Evolutionary conservation across 2,329 filamentous ascomycete species (phyloP).

Genomic region (Ceratocystiopsis sp.): DNA sequence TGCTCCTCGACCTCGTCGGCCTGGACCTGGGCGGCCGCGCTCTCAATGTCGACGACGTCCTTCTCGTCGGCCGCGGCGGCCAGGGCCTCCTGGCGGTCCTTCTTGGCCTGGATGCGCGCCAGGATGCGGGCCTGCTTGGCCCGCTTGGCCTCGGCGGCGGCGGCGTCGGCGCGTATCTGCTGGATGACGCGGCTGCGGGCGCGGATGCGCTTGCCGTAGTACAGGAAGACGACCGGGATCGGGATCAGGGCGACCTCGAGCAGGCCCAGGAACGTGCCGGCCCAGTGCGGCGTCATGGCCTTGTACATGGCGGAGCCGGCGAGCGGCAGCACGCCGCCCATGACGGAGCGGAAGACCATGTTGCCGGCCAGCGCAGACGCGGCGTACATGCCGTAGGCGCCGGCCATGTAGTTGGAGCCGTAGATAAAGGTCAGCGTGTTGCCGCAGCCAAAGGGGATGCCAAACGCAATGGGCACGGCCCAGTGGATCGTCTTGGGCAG

Average conservation of each 20-base stretch:
- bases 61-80: neutral
- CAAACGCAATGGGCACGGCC: slow-evolving; percentile 57
- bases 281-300: slow-evolving; percentile 53
- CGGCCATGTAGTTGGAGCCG: slow-evolving; percentile 56
- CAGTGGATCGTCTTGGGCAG: slow-evolving; percentile 62
- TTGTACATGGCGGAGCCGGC: slow-evolving; percentile 56
- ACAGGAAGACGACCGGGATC: slow-evolving; percentile 59
- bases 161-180: slow-evolving; percentile 23
- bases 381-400: slow-evolving; percentile 60
- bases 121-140: slow-evolving; percentile 11
- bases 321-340: slow-evolving; percentile 56
- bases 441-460: slow-evolving; percentile 58
- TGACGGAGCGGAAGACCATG: slow-evolving; percentile 46
- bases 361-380: slow-evolving; percentile 64
- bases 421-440: slow-evolving; percentile 68
- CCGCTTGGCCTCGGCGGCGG: slow-evolving; percentile 13
- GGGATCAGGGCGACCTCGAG: slow-evolving; percentile 55
- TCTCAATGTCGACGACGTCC: slow-evolving; percentile 3
- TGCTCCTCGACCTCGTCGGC: neutral
- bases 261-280: slow-evolving; percentile 52
- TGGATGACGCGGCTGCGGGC: slow-evolving; percentile 27
- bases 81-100: neutral
- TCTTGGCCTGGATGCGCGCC: slow-evolving; percentile 5
- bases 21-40: neutral
- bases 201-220: slow-evolving; percentile 31